Conservation (phyloP, 805 yeast species). For the Suhomyces pyralidae region DNA sequence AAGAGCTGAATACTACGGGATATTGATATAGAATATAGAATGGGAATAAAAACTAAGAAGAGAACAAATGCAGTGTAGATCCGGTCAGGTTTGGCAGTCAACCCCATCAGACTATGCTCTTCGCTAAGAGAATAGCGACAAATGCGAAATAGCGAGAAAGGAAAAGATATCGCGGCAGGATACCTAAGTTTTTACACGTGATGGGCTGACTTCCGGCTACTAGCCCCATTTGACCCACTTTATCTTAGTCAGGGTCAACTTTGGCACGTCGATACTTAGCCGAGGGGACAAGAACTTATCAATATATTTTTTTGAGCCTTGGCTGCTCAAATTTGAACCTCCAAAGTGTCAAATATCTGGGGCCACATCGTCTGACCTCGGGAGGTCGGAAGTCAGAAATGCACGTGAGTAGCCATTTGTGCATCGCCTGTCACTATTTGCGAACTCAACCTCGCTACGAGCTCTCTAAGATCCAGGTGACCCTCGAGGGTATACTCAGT, state of each 20-base stretch:
- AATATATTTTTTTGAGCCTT: not conserved
- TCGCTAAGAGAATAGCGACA: not conserved
- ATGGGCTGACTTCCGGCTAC: not conserved
- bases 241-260: not conserved
- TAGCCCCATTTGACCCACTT: not conserved
- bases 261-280: not conserved
- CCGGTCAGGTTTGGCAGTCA: not conserved
- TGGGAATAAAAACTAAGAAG: not conserved
- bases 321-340: not conserved
- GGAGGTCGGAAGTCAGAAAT: not conserved
- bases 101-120: not conserved
- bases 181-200: not conserved
- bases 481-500: too few species aligned
- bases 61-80: not conserved
- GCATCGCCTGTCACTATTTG: not conserved
- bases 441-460: not conserved
- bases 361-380: not conserved
- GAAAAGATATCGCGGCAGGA: too few species aligned
- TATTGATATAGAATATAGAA: constrained; percentile 51
- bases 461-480: not conserved
- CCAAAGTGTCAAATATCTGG: not conserved
- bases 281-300: not conserved
- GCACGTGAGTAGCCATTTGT: not conserved
- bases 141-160: not conserved
- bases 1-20: constrained; percentile 73